These are phyloP conservation scores for Aspergillus persii DNA, from an alignment of 2,329 filamentous ascomycete genomes.

Conservation along the genomic window DNA sequence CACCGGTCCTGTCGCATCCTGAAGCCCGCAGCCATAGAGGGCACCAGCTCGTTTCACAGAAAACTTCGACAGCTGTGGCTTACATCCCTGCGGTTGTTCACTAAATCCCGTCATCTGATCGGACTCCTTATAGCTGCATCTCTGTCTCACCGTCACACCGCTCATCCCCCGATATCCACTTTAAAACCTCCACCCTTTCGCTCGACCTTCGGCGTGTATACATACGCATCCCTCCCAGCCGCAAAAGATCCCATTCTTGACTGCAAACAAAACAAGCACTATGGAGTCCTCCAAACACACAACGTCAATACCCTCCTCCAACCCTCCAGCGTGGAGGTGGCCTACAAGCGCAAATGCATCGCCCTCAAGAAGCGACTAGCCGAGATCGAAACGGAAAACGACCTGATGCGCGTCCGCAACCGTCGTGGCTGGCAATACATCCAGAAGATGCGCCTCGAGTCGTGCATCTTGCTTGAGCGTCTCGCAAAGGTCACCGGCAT, in stretches of 20 bases:
- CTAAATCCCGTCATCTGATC: neutral
- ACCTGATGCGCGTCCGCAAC: slow-evolving; percentile 75
- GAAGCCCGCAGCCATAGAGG: neutral
- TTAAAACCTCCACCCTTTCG: neutral
- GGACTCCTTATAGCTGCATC: neutral
- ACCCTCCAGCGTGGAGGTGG: slow-evolving; percentile 87
- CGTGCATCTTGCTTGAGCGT: slow-evolving; percentile 43
- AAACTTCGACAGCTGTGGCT: neutral
- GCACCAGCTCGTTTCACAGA: neutral
- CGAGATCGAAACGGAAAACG: slow-evolving; percentile 90
- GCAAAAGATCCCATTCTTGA: neutral
- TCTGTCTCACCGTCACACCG: neutral
- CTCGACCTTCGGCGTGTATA: neutral
- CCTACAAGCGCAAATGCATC: slow-evolving; percentile 95
- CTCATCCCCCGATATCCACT: neutral
- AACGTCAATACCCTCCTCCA: slow-evolving; percentile 36
- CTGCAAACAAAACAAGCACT: slow-evolving; percentile 3
- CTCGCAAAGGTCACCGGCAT: slow-evolving; percentile 42
- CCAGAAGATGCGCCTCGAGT: slow-evolving; percentile 77
- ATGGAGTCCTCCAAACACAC: slow-evolving; percentile 30
- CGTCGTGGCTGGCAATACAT: slow-evolving; percentile 78
- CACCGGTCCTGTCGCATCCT: neutral
- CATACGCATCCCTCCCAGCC: neutral
- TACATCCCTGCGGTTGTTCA: neutral
- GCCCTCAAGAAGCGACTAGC: slow-evolving; percentile 86